Percentiles rank a stretch among this genome's conserved stretches.
These are phyloP conservation scores for Rhodamnia argentea DNA, from an alignment of 345 rosid genomes.

Conservation along the genomic window DNA sequence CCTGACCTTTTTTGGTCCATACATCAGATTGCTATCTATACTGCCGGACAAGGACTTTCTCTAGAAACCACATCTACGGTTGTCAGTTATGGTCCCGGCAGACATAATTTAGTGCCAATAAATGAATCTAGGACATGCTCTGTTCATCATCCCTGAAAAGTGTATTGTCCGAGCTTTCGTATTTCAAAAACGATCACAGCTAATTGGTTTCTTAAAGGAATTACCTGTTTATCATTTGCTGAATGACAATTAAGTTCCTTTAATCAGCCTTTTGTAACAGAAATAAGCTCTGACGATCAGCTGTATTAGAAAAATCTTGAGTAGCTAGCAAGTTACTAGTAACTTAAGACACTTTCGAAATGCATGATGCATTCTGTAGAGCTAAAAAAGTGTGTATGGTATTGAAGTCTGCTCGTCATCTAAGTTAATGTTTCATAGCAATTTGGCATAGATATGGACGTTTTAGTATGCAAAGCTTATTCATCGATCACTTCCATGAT, in stretches of 20 bases:
- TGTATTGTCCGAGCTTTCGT: background rate
- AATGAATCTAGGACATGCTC: background rate
- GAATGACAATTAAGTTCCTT: background rate
- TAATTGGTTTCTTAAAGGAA: background rate
- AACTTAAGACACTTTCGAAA: background rate
- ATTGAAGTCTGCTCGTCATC: background rate
- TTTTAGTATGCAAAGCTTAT: background rate
- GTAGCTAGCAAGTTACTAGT: background rate
- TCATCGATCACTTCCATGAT: background rate
- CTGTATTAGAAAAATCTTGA: background rate
- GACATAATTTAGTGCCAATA: background rate
- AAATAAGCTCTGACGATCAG: background rate
- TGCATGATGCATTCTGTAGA: background rate
- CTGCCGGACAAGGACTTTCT: background rate
- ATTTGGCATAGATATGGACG: background rate
- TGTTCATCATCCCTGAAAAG: background rate
- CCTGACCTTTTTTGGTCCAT: background rate
- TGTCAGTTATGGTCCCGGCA: background rate
- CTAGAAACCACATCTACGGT: background rate
- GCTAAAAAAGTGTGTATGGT: background rate
- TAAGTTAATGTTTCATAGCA: background rate
- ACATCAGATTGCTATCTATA: background rate
- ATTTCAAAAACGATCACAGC: background rate
- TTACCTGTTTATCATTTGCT: background rate
- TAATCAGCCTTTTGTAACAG: background rate